Evolutionary conservation across 2,329 filamentous ascomycete genomes (phyloP).

Genomic region (Pseudocercospora musae): DNA sequence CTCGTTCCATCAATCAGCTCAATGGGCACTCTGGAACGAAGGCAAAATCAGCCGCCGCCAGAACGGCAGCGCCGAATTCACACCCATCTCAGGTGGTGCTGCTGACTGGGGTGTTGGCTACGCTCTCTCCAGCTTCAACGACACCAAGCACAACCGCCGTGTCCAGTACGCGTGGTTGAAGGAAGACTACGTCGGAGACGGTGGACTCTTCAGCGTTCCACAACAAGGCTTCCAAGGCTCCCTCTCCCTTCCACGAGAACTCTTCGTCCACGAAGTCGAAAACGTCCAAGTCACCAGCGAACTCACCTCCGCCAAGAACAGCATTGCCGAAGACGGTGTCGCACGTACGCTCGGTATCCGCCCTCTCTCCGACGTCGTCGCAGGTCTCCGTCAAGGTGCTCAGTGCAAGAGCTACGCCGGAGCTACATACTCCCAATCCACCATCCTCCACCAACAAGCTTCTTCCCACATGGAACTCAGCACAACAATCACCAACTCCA

Average conservation of each 20-base stretch:
- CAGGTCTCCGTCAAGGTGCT: slow-evolving; percentile 35
- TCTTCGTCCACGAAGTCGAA: slow-evolving; percentile 45
- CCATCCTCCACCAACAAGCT: slow-evolving; percentile 30
- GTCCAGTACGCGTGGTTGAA: slow-evolving; percentile 48
- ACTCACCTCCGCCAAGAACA: slow-evolving; percentile 24
- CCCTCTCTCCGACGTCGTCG: slow-evolving; percentile 45
- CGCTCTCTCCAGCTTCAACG: slow-evolving; percentile 47
- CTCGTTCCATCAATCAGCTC: slow-evolving; percentile 39
- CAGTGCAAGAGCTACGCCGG: slow-evolving; percentile 26
- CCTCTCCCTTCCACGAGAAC: slow-evolving; percentile 44
- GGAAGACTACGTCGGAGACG: slow-evolving; percentile 41
- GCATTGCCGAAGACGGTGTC: slow-evolving; percentile 35
- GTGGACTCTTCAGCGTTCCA: slow-evolving; percentile 37
- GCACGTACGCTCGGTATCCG: slow-evolving; percentile 45
- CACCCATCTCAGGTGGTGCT: slow-evolving; percentile 43
- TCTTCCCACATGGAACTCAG: slow-evolving; percentile 42
- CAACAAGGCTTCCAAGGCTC: slow-evolving; percentile 47
- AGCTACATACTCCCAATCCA: slow-evolving; percentile 29
- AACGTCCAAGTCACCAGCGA: slow-evolving; percentile 36
- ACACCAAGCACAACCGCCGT: slow-evolving; percentile 48
- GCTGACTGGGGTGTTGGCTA: slow-evolving; percentile 47
- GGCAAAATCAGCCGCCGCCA: slow-evolving; percentile 41
- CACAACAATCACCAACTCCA: slow-evolving; percentile 37
- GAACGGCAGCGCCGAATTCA: slow-evolving; percentile 46
- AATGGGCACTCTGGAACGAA: slow-evolving; percentile 49